Base-by-base conservation (phyloP, 441 rosid genomes). In the Aleurites moluccanus region DNA sequence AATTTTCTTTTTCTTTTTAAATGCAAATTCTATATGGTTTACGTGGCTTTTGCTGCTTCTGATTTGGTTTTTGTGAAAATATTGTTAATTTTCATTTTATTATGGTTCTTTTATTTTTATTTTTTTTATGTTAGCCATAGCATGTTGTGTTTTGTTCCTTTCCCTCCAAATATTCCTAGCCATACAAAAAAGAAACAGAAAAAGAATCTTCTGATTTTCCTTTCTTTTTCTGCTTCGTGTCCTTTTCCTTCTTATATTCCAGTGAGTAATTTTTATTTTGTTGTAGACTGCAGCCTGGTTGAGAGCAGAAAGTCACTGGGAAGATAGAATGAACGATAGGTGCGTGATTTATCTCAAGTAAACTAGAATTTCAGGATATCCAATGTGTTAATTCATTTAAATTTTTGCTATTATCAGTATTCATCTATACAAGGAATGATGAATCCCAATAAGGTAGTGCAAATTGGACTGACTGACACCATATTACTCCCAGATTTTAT, bases 201-300 rank as follows among this genome's bases (percentile, higher is more conserved):
- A 35, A 38, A 38, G 40, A 38, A 38, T 38, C 6, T 38, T 38
- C 40, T 38, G 1, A 38, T 38, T 30, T 30, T 28, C 33, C 5
- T 64, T 33, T 27, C 44, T 33, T 55, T 64, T 49, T 13, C 7
- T 18, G 30, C 67, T 64, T 57, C 15, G 2, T 13, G 14, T 57
- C 13, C 13, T 40, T 42, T 62, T 73, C 63, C 40, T 56, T 40
- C 15, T 45, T 10, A 4, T 42, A 47, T 18, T 59, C 50, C 64
- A 16, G 80, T 27, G 77, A 15, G 53, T 64, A 27, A 59, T 38
- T 75, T 9, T 56, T 27, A 15, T 66, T 79, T 70, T 69, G 62
- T 59, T 72, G 72, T 75, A 92, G 98, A 86, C 98, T 44, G 96
- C 98, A 74, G 98, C 98, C 57, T 92, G 97, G 98, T 84, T 93